Conservation (phyloP, 2,329 filamentous ascomycete genomes). For the Dactylellina sp. region DNA sequence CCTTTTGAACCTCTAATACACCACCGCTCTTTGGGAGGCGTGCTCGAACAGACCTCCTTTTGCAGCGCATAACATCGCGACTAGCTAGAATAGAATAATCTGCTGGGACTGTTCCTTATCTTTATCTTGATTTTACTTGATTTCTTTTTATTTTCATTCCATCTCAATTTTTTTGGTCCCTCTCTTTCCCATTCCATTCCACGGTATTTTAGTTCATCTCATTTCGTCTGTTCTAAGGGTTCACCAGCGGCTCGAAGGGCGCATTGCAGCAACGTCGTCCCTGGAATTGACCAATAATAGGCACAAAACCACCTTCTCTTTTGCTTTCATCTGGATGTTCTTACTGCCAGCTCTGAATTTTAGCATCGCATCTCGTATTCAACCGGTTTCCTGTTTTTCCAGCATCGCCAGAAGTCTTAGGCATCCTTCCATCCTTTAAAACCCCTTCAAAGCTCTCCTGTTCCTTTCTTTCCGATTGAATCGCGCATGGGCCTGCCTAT, state of each 20-base stretch:
- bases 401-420: not conserved
- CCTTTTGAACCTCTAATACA: slow-evolving; percentile 46
- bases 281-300: slow-evolving; percentile 51
- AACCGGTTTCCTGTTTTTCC: not conserved
- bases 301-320: slow-evolving; percentile 21
- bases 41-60: slow-evolving; percentile 52
- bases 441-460: slow-evolving; percentile 12
- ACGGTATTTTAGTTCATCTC: too few relatives aligned
- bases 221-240: too few relatives aligned
- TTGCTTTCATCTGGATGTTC: slow-evolving; percentile 5
- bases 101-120: slow-evolving; percentile 20
- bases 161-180: slow-evolving; percentile 1
- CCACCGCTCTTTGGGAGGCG: slow-evolving; percentile 20
- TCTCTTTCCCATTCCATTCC: not conserved
- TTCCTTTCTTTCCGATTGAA: slow-evolving; percentile 35
- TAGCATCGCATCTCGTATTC: not conserved
- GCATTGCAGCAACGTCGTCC: slow-evolving; percentile 18
- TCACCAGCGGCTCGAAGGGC: slow-evolving; percentile 13
- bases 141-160: not conserved
- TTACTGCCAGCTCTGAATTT: slow-evolving; percentile 17
- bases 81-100: slow-evolving; percentile 55
- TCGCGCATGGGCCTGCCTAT: slow-evolving; percentile 57
- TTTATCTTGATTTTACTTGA: not conserved
- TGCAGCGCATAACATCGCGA: slow-evolving; percentile 45
- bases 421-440: not conserved